Conservation (phyloP, 352 stramenopile species). For the Globisporangium nagaii region DNA sequence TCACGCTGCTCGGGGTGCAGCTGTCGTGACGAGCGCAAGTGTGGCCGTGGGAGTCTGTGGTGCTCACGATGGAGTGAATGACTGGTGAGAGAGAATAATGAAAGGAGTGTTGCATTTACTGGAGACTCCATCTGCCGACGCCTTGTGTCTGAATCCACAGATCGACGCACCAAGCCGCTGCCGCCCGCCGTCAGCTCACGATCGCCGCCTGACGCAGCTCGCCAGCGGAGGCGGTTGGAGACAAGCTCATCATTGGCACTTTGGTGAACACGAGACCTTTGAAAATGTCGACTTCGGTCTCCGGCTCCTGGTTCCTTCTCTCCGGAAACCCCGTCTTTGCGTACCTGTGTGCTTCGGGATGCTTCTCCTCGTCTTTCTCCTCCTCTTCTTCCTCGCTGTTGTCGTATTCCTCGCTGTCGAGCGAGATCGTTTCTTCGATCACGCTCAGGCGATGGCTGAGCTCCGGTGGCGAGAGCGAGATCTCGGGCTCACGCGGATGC, state of each 20-base stretch:
- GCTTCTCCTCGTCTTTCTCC: neutral
- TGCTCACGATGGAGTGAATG: too few relatives aligned
- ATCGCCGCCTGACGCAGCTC: neutral
- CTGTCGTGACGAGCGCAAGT: too few relatives aligned
- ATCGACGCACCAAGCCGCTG: too few relatives aligned
- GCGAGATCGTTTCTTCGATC: neutral
- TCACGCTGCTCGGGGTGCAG: too few relatives aligned
- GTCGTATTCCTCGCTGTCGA: slow-evolving; percentile 1
- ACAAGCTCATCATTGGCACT: neutral
- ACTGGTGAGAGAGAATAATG: too few relatives aligned
- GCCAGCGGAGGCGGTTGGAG: neutral
- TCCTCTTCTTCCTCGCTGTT: neutral
- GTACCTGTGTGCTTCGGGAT: neutral
- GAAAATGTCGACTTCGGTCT: slow-evolving; percentile 1
- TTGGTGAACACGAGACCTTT: slow-evolving; percentile 3
- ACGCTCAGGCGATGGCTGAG: neutral
- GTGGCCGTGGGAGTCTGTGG: too few relatives aligned
- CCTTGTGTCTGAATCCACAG: too few relatives aligned
- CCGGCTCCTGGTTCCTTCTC: neutral
- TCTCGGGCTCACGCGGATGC: slow-evolving; percentile 4
- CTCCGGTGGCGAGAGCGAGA: neutral
- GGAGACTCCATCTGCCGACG: neutral
- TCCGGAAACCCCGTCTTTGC: neutral
- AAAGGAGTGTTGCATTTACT: too few relatives aligned
- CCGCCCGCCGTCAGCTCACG: neutral